phyloP scores from a whole-genome alignment of 495 filamentous ascomycete species.

The Rhypophila decipiens region DNA sequence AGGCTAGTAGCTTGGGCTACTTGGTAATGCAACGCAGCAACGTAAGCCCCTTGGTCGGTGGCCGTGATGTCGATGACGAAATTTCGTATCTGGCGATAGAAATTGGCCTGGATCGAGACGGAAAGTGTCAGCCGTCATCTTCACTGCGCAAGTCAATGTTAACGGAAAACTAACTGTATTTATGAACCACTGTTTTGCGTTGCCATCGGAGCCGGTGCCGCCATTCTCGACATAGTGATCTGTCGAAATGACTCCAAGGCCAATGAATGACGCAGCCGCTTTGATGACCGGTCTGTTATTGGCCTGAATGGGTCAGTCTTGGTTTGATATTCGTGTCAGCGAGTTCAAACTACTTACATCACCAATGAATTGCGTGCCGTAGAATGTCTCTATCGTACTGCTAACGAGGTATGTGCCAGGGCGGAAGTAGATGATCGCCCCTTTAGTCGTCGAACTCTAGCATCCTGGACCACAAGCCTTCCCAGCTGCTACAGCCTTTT shows the following conservation, averaged over 20 bases:
- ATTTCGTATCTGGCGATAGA: slow-evolving; percentile 89
- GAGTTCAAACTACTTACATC: no score
- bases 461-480: slow-evolving; percentile 54
- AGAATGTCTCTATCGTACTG: slow-evolving; percentile 56
- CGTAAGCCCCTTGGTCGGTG: slow-evolving; percentile 43
- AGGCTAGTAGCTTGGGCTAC: slow-evolving; percentile 82
- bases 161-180: no score
- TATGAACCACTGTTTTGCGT: slow-evolving; percentile 48
- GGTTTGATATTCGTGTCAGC: no score
- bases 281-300: slow-evolving; percentile 61
- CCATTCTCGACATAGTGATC: slow-evolving; percentile 64
- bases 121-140: no score
- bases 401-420: slow-evolving; percentile 63
- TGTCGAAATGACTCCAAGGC: slow-evolving; percentile 83
- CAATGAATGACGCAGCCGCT: slow-evolving; percentile 58
- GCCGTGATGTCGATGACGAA: slow-evolving; percentile 73
- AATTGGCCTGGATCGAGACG: slow-evolving; percentile 96
- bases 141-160: no score
- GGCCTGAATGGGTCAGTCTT: no score
- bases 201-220: slow-evolving; percentile 19
- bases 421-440: slow-evolving; percentile 68
- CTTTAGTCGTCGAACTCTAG: slow-evolving; percentile 6
- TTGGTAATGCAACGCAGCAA: slow-evolving; percentile 87
- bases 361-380: slow-evolving; percentile 69
- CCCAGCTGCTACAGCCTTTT: slow-evolving; percentile 66